These are phyloP conservation scores for Ustilago bromivora DNA, from an alignment of 1,284 basidiomycete species.

Conservation along the genomic window DNA sequence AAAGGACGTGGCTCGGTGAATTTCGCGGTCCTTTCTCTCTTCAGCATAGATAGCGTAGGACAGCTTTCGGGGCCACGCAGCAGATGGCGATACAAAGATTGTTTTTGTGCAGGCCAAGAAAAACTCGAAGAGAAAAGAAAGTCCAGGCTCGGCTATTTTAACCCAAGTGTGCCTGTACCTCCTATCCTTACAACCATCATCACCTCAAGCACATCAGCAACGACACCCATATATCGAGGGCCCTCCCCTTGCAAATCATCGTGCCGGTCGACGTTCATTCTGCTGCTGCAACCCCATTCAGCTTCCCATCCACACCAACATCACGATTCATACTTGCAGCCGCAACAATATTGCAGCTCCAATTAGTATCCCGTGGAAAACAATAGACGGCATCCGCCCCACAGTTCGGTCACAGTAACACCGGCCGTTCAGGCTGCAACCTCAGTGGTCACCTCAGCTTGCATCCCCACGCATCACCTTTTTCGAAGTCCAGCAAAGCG, in stretches of 20 bases:
- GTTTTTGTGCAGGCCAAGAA: neutral
- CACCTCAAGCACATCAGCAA: neutral
- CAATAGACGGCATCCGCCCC: neutral
- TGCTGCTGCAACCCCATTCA: neutral
- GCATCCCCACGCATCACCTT: neutral
- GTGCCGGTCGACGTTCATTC: neutral
- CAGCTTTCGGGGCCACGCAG: constrained; percentile 1
- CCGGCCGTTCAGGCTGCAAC: neutral
- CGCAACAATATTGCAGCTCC: neutral
- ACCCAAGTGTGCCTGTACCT: neutral
- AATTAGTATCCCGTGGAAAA: neutral
- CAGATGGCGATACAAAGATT: neutral
- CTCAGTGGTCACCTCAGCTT: neutral
- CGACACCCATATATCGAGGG: neutral
- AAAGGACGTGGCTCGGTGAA: neutral
- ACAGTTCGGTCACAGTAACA: too few species aligned
- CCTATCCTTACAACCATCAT: neutral
- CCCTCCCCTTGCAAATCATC: neutral
- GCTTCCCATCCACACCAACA: neutral
- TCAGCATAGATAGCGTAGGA: neutral
- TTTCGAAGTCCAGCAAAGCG: neutral
- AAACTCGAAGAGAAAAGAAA: neutral
- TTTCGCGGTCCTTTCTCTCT: neutral
- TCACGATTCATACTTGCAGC: neutral
- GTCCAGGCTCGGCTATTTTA: too few species aligned